Evolutionary conservation across 2,329 filamentous ascomycete species (phyloP).

Genomic region (Falciphora oryzae): DNA sequence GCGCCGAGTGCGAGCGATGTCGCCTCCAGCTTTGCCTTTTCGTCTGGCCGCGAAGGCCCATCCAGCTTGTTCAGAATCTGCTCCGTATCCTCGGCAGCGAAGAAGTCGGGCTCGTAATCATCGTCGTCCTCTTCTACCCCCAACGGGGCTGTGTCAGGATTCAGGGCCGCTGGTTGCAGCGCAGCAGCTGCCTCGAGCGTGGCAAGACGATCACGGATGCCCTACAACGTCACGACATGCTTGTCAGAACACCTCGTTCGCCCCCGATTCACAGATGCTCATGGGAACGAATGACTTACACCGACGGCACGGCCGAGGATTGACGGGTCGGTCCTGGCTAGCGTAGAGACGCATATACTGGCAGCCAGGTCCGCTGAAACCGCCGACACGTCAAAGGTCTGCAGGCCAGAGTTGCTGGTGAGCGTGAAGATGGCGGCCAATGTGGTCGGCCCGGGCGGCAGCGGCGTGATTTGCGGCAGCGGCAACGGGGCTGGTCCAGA

Average conservation of each 20-base stretch:
- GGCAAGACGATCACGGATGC: conserved; percentile 45
- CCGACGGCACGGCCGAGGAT: conserved; percentile 69
- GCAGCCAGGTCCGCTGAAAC: conserved; percentile 71
- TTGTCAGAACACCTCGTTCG: neutral
- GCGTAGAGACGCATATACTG: conserved; percentile 73
- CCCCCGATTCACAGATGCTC: neutral
- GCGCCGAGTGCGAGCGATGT: conserved; percentile 62
- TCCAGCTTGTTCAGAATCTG: conserved; percentile 75
- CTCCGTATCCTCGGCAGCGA: conserved; percentile 68
- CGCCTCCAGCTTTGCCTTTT: conserved; percentile 34
- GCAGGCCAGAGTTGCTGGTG: conserved; percentile 67
- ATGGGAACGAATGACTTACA: conserved; percentile 37
- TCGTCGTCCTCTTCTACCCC: conserved; percentile 77
- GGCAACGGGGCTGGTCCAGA: conserved; percentile 35
- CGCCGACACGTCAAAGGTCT: conserved; percentile 75
- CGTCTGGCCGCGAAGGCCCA: conserved; percentile 53
- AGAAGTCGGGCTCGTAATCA: conserved; percentile 87
- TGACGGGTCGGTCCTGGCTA: conserved; percentile 64
- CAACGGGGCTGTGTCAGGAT: conserved; percentile 53
- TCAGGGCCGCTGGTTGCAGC: conserved; percentile 37
- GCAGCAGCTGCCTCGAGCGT: conserved; percentile 35
- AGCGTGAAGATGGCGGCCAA: conserved; percentile 83
- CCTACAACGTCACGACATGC: conserved; percentile 25
- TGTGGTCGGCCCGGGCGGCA: conserved; percentile 70
- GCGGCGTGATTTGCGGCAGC: conserved; percentile 55